Percentiles rank a stretch among this genome's conserved stretches.
phyloP scores from a whole-genome alignment of 192 early-diverging fungal genomes.

The Martensiomyces pterosporus region DNA sequence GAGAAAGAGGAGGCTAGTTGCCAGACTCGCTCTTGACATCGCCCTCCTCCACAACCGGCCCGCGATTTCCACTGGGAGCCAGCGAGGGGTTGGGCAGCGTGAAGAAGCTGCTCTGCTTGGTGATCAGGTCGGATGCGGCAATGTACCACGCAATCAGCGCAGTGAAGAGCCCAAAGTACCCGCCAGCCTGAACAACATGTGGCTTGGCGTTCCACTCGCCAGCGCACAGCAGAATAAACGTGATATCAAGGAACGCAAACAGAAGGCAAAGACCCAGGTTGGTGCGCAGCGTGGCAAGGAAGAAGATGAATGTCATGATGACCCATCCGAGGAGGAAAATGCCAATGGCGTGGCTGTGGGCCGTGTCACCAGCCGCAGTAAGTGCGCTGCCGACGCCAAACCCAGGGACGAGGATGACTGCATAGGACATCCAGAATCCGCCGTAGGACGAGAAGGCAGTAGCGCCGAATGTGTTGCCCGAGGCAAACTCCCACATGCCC shows the following conservation, averaged over 20 bases:
- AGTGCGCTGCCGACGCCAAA: constrained; percentile 49
- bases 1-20: too few species aligned
- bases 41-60: not conserved
- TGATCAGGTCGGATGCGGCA: constrained; percentile 60
- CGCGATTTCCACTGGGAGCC: constrained; percentile 12
- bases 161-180: constrained; percentile 69
- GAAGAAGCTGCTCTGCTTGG: constrained; percentile 53
- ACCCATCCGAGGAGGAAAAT: constrained; percentile 66
- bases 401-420: constrained; percentile 55
- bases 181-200: constrained; percentile 58
- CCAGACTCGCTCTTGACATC: constrained; percentile 34
- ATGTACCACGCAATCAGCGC: constrained; percentile 75
- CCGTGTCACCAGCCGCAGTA: constrained; percentile 29
- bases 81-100: constrained; percentile 53
- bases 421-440: constrained; percentile 67
- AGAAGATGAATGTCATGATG: constrained; percentile 67
- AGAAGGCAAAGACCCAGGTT: constrained; percentile 58
- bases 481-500: constrained; percentile 81
- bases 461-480: constrained; percentile 78
- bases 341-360: constrained; percentile 49
- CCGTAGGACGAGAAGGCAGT: constrained; percentile 71
- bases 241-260: constrained; percentile 64
- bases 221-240: constrained; percentile 66
- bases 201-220: constrained; percentile 53
- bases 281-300: constrained; percentile 61